These are phyloP conservation scores for Oryza australiensis DNA, from an alignment of 176 grass and related monocot species.

Conservation along the genomic window DNA sequence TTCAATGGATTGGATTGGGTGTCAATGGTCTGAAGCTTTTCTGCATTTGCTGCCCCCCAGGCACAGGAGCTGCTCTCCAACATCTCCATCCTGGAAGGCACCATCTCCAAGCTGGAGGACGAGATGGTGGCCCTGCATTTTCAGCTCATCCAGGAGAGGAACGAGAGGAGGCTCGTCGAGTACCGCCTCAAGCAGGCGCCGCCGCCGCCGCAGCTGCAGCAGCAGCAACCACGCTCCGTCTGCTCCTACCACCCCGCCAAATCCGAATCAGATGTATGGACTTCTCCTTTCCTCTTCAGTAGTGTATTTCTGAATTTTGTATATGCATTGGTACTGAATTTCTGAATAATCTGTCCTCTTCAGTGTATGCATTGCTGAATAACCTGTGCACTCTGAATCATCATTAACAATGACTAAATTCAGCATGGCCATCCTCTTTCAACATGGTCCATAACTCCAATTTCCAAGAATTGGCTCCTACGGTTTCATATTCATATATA, in stretches of 20 bases:
- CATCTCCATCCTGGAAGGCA: slow-evolving; percentile 64
- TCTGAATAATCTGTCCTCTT: not conserved
- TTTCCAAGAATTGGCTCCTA: not conserved
- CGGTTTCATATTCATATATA: not conserved
- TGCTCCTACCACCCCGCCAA: slow-evolving; percentile 43
- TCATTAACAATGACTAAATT: not conserved
- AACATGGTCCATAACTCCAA: not conserved
- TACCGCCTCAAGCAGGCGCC: slow-evolving; percentile 66
- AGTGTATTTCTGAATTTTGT: not conserved
- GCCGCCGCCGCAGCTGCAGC: not conserved
- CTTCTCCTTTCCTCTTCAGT: not conserved
- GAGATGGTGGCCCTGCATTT: slow-evolving; percentile 83
- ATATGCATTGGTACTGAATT: not conserved
- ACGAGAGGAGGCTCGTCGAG: slow-evolving; percentile 84
- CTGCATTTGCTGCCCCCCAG: slow-evolving; percentile 26
- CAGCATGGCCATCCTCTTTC: too few species aligned
- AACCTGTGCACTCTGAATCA: not conserved
- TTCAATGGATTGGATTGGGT: not conserved
- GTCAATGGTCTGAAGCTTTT: too few species aligned
- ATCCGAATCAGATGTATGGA: slow-evolving; percentile 25
- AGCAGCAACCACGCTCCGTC: not conserved
- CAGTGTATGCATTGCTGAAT: not conserved
- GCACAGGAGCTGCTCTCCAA: slow-evolving; percentile 79
- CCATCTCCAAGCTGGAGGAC: slow-evolving; percentile 74
- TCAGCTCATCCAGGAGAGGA: slow-evolving; percentile 95